Evolutionary conservation across 2,329 filamentous ascomycete genomes (phyloP).

Genomic region (Penicillium sclerotigenum): DNA sequence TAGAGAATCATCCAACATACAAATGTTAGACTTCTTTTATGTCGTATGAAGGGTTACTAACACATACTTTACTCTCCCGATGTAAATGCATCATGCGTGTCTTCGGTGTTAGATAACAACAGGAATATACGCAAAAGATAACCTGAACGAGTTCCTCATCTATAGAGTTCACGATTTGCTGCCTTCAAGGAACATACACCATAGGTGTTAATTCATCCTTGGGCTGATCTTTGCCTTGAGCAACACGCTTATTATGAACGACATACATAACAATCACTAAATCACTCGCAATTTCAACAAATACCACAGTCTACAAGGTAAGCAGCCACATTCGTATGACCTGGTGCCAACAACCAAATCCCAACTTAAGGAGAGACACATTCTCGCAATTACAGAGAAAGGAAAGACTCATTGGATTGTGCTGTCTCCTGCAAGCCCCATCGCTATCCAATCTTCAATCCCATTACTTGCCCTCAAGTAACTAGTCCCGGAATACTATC

Average conservation of each 20-base stretch:
- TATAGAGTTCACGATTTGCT: neutral
- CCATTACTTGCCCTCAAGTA: too few species aligned
- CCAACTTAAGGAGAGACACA: too few species aligned
- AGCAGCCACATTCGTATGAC: too few species aligned
- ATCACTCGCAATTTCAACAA: neutral
- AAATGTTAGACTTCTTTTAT: slow-evolving; percentile 27
- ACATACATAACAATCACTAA: neutral
- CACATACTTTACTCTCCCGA: neutral
- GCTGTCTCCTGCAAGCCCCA: too few species aligned
- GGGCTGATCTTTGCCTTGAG: neutral
- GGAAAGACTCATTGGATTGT: too few species aligned
- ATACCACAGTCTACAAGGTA: neutral
- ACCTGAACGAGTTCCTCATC: neutral
- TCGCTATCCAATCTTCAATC: too few species aligned
- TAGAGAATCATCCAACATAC: neutral
- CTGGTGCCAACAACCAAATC: too few species aligned
- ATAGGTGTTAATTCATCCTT: neutral
- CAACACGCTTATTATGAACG: neutral
- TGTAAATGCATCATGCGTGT: too few species aligned
- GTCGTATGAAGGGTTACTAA: too few species aligned
- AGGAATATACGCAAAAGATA: neutral
- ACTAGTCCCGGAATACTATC: too few species aligned
- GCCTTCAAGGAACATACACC: neutral
- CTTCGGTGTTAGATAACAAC: neutral
- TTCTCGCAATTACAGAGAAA: too few species aligned